Base-by-base conservation (phyloP, 768 basidiomycete species). In the Naematelia aurantialba region DNA sequence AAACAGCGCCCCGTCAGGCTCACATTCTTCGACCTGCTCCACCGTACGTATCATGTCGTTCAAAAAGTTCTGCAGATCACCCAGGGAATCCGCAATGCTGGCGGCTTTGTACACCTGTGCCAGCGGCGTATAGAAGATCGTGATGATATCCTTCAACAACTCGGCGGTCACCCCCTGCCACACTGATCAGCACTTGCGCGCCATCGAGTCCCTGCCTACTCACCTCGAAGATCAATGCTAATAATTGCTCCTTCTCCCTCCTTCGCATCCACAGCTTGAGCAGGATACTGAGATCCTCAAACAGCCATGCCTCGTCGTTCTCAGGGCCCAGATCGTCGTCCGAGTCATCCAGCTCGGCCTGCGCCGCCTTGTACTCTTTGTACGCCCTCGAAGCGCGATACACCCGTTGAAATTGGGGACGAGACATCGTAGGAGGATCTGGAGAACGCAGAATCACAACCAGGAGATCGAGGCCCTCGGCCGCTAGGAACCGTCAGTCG, bases 81-180 rank as follows among this genome's bases (percentile, higher is more conserved):
- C 81, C 0, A 99, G 73, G 1, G 93, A 98, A 74, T 98, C 94
- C 11, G 89, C 88, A 55, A 99, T 97, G 73, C 89, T 96, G 4
- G 96, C 96, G 10, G 96, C 96, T 68, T 89, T 86, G 79, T 98
- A 99, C 1, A 98, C 96, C 72, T 94, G 90, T 1, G 96, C 96
- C 24, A 99, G 80, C 1, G 96, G 96, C 0, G 92, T 80, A 76
- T 99, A 99, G 78, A 99, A 99, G 59, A 99, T 98, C 19, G 96
- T 97, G 68, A 99, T 91, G 60, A 99, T 97, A 75, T 99, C 96
- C 77, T 93, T 97, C 70, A 99, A 80, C 24, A 99, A 81, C 30
- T 98, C 96, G 1, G 94, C 86, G 0, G 96, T 98, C 46, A 87
- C 87, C 21, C 96, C 93, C 93, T 98, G 60, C 4, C 45, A 27